Conservation (phyloP, 192 early-diverging fungal species). For the Allomyces javanicus region DNA sequence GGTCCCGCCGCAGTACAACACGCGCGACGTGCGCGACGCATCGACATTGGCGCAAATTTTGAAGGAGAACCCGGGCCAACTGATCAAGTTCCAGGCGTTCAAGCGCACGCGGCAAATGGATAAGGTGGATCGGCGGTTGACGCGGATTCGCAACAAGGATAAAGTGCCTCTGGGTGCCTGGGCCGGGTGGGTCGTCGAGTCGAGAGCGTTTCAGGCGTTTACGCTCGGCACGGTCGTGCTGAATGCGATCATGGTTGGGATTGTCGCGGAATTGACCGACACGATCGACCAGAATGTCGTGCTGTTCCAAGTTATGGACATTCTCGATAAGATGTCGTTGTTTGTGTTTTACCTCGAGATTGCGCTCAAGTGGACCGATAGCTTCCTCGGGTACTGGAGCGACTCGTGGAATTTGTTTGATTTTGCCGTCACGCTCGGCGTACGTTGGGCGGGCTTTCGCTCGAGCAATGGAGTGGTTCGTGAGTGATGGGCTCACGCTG, state of each 20-base stretch:
- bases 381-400: slow-evolving; percentile 3
- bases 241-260: slow-evolving; percentile 7
- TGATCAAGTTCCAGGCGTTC: slow-evolving; percentile 23
- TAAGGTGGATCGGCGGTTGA: slow-evolving; percentile 15
- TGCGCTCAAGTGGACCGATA: slow-evolving; percentile 7
- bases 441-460: neutral
- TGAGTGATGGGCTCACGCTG: too few relatives aligned
- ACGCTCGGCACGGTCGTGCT: slow-evolving; percentile 2
- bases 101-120: slow-evolving; percentile 16
- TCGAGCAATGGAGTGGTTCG: too few relatives aligned
- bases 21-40: slow-evolving; percentile 12
- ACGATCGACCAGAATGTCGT: slow-evolving; percentile 1
- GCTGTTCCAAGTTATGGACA: slow-evolving; percentile 4
- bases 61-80: slow-evolving; percentile 17
- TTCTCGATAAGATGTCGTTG: slow-evolving; percentile 4
- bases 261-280: slow-evolving; percentile 4
- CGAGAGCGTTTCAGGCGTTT: slow-evolving; percentile 3
- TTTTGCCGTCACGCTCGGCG: slow-evolving; percentile 4
- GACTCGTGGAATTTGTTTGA: slow-evolving; percentile 8
- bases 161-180: slow-evolving; percentile 18
- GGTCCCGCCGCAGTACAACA: slow-evolving; percentile 13
- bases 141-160: slow-evolving; percentile 15
- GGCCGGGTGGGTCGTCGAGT: slow-evolving; percentile 15
- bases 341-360: slow-evolving; percentile 6
- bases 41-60: slow-evolving; percentile 9